Base-by-base conservation (phyloP, 2,329 filamentous ascomycete genomes). In the Ophiostoma populinum region DNA sequence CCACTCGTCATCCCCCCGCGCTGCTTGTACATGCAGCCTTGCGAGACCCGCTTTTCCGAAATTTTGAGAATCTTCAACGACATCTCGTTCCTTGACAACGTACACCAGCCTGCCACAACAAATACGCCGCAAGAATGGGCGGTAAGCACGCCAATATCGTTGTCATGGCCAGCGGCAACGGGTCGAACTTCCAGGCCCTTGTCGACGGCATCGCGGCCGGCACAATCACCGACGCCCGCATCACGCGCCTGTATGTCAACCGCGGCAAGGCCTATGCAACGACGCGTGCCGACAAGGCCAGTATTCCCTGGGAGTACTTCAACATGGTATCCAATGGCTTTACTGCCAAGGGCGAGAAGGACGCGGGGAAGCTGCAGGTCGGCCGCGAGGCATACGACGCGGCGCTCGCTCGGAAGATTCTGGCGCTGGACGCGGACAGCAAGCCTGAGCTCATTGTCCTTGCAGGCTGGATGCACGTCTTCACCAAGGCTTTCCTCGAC, bases 401-500 rank as follows among this genome's bases (percentile, higher is more conserved):
- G 11, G 80, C 80, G 28, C 61, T 92, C 42, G 80, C 81, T 0
- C 54, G 65, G 27, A 62, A 76, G 40, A 66, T 92, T 35, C 59
- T 87, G 17, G 31, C 9, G 6, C 10, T 5, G 1, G 8, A 36
- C 12, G 45, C 49, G 3, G 52, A 56, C 5, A 67, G 77, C 42
- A 55, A 55, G 38, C 82, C 83, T 0, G 70, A 86, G 36, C 55
- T 92, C 36, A 71, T 92, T 32, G 76, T 90, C 7, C 79, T 85
- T 45, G 76, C 80, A 4, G 83, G 85, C 3, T 92, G 80, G 67
- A 92, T 92, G 82, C 76, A 90, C 52, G 76, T 92, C 38, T 67
- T 92, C 32, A 75, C 73, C 0, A 60, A 62, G 3, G 58, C 62
- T 2, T 90, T 92, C 51, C 59, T 92, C 32, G 62, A 67, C 7